phyloP scores from a whole-genome alignment of 768 basidiomycete species.

The Psilocybe subaeruginosa region DNA sequence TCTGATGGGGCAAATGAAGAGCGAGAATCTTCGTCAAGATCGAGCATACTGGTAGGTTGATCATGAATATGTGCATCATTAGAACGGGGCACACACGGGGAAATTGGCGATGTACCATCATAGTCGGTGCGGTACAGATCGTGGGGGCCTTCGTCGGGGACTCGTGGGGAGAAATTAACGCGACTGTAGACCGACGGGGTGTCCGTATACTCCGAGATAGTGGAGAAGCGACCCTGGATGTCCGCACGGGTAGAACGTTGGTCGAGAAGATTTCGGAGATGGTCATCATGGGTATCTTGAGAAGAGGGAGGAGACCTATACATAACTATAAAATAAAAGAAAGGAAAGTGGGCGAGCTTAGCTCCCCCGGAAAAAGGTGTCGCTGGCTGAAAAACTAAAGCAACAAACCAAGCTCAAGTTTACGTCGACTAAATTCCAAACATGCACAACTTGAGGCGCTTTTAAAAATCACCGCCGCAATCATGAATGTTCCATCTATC shows the following conservation, averaged over 20 bases:
- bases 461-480: constrained; percentile 4
- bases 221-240: constrained; percentile 50
- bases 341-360: constrained; percentile 5
- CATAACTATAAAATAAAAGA: constrained; percentile 31
- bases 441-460: constrained; percentile 22
- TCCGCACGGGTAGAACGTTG: constrained; percentile 55
- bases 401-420: constrained; percentile 20
- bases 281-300: constrained; percentile 45
- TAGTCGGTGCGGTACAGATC: constrained; percentile 28
- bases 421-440: constrained; percentile 18
- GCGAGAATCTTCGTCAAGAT: constrained; percentile 57
- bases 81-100: constrained; percentile 23
- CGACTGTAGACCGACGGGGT: constrained; percentile 73
- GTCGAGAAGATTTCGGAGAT: constrained; percentile 54
- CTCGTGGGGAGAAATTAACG: constrained; percentile 57
- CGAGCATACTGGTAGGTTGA: constrained; percentile 53
- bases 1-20: constrained; percentile 34
- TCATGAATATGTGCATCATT: constrained; percentile 44
- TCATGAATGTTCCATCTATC: constrained; percentile 12
- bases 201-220: constrained; percentile 62
- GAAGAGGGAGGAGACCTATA: constrained; percentile 33
- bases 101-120: constrained; percentile 26
- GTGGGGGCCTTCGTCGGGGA: constrained; percentile 32
- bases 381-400: constrained; percentile 10
- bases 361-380: constrained; percentile 10